Evolutionary conservation across 257 asterid genomes (phyloP).

Genomic region (Nemophila menziesii): DNA sequence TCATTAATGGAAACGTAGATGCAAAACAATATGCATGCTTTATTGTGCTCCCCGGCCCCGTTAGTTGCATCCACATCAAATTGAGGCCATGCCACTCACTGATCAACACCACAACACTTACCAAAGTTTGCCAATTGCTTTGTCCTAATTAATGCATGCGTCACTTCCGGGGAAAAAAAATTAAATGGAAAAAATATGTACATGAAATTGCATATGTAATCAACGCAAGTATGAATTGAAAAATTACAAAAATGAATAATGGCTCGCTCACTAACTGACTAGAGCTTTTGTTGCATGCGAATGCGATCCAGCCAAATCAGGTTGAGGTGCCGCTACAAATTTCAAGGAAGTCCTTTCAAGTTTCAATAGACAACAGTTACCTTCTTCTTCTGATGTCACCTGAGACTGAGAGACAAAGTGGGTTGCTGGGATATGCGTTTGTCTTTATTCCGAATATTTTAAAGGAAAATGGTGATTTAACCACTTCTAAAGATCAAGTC

Average conservation of each 20-base stretch:
- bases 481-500: too few species aligned
- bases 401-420: too few species aligned
- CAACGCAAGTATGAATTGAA: not conserved
- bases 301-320: conserved; percentile 20
- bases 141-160: not conserved
- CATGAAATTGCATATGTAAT: not conserved
- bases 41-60: not conserved
- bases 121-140: not conserved
- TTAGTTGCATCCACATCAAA: conserved; percentile 17
- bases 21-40: not conserved
- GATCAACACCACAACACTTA: not conserved
- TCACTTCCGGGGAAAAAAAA: not conserved
- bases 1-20: not conserved
- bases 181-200: too few species aligned
- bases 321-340: conserved; percentile 16
- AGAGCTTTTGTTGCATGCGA: conserved; percentile 2
- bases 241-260: too few species aligned
- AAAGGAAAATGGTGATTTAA: too few species aligned
- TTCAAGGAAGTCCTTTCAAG: conserved; percentile 3
- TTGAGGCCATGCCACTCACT: conserved; percentile 5
- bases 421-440: conserved; percentile 13
- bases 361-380: conserved; percentile 3
- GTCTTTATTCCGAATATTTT: too few species aligned
- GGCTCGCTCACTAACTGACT: too few species aligned
- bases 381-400: too few species aligned